Percentiles rank a stretch among this genome's conserved stretches.
Conservation (phyloP, 2,329 filamentous ascomycete genomes). For the Aspergillus sp. region DNA sequence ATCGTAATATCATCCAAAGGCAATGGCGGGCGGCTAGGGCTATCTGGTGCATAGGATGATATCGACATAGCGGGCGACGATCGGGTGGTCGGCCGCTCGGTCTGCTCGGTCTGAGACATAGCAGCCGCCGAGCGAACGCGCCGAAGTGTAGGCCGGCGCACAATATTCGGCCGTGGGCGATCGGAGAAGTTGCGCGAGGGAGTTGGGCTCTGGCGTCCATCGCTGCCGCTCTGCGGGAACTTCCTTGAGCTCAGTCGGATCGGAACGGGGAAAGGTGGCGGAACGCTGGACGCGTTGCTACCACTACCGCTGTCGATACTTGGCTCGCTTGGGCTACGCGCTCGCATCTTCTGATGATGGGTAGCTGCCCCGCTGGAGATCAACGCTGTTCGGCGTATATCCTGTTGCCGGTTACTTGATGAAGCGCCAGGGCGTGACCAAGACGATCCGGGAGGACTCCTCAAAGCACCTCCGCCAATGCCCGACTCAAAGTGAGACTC, state of each 20-base stretch:
- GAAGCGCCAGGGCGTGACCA: constrained; percentile 44
- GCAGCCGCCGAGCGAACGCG: constrained; percentile 84
- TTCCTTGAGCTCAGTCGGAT: constrained; percentile 84
- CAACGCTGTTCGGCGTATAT: constrained; percentile 77
- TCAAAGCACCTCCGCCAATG: constrained; percentile 3
- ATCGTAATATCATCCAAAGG: constrained; percentile 72
- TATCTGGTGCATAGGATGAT: constrained; percentile 70
- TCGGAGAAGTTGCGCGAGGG: constrained; percentile 61
- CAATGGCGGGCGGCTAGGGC: constrained; percentile 72
- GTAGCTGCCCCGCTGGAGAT: constrained; percentile 77
- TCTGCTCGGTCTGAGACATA: constrained; percentile 61
- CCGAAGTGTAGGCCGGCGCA: constrained; percentile 67
- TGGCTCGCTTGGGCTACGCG: constrained; percentile 52
- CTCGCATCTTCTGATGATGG: constrained; percentile 70
- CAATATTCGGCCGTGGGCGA: constrained; percentile 59
- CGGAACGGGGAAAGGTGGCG: constrained; percentile 90
- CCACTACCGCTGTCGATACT: constrained; percentile 46
- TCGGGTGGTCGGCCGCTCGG: constrained; percentile 49
- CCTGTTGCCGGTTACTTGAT: constrained; percentile 54
- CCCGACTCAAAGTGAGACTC: constrained; percentile 32
- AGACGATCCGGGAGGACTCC: constrained; percentile 19
- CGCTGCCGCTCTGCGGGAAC: constrained; percentile 69
- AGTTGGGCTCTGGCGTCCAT: constrained; percentile 79
- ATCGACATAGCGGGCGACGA: constrained; percentile 63
- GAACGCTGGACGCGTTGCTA: constrained; percentile 40